Evolutionary conservation across 306 rosid species (phyloP), one percentile per base, ranked within the genome.

Genomic region (Phaseolus lunatus): DNA sequence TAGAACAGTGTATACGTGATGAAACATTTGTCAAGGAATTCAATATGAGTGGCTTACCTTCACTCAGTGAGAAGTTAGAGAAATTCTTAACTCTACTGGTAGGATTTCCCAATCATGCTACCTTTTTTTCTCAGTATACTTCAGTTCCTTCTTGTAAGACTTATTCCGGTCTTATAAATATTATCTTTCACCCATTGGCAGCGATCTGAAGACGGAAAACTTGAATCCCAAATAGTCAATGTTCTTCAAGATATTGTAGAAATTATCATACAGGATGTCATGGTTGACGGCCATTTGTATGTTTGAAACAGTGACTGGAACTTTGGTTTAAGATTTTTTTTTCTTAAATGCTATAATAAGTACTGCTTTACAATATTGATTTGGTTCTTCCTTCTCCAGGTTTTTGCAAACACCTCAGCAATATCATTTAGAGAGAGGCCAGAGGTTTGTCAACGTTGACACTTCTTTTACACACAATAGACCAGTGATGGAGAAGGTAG

Each of bases 201-300:
- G 99, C 88, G 56, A 78, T 53, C 66, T 14, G 87, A 86, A 19
- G 88, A 72, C 15, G 83, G 72, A 41, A 85, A 83, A 33, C 61
- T 27, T 52, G 67, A 58, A 73, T 75, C 94, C 54, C 96, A 88
- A 80, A 85, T 92, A 81, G 89, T 91, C 88, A 91, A 96, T 75
- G 98, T 91, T 59, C 84, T 96, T 78, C 99, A 96, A 79, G 98
- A 96, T 84, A 92, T 92, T 73, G 86, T 92, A 78, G 99, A 96
- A 85, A 96, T 96, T 81, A 86, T 96, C 84, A 85, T 84, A 53
- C 89, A 88, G 80, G 99, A 96, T 85, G 91, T 91, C 78, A 96
- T 96, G 96, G n/a, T 70, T 24, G 84, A 88, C 39, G 93, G 90
- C 43, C 84, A 81, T 29, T 54, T 2, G 99, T 96, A 90, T 81